Base-by-base conservation (phyloP, 2,329 filamentous ascomycete species). In the Aspergillus sp. region DNA sequence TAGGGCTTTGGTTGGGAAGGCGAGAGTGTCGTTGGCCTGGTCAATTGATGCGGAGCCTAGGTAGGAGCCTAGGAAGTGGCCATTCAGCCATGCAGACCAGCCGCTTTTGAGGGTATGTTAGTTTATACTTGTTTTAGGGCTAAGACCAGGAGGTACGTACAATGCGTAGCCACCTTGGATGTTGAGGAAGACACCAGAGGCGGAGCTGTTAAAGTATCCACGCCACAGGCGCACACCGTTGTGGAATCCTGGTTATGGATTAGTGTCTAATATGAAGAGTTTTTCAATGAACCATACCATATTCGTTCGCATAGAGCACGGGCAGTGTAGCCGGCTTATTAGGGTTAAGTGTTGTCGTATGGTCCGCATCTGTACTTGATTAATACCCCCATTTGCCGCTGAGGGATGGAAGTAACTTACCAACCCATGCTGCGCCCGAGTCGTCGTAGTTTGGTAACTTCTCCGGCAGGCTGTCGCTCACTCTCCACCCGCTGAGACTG, bases 71-170 rank as follows among this genome's bases (percentile, higher is more conserved):
- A 87, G 68, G 67, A 82, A 83, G 6, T 78, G 66, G 8, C 81
- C 81, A 68, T 87, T 87, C 0, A 87, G 70, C 78, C 80, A 86
- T 21, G 79, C 83, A 3, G 78, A 83, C 72, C 79, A 86, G 15
- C 84, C 84, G 58, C 84, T 70, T 31, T 31, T 31, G 27, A 31
- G 35, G 6, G 17, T 6, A 11, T 11, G 8, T 40, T 35, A 31
- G 21, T 55, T 52, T 48, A 3, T 11, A 31, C 23, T 25, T n/a
- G 6, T 57, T 8, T n/a, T 4, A 31, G 27, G 11, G 23, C 33
- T 55, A 25, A 37, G 31, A 35, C 39, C 12, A 43, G 12, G 19
- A 27, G 25, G 14, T 4, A 55, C 68, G 63, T 66, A 70, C 68
- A 84, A 71, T 2, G 82, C 82, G 27, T 75, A 72, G 23, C 84